These are phyloP conservation scores for Orbilia ellipsospora DNA, from an alignment of 2,329 filamentous ascomycete genomes.

Conservation along the genomic window DNA sequence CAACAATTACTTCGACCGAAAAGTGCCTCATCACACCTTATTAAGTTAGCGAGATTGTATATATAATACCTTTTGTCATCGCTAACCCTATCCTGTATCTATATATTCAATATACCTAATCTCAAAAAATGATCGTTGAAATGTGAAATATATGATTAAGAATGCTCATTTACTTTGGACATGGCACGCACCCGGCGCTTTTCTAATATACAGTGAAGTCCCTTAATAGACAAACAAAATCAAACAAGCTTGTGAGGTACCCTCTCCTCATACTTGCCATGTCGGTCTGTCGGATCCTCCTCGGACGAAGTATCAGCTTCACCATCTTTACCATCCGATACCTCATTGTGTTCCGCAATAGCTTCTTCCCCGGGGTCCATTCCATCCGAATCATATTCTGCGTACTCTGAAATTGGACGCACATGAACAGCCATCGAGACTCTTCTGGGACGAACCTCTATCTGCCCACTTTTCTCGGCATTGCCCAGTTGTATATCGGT, in stretches of 20 bases:
- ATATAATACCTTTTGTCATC: too few relatives aligned
- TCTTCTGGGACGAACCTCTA: neutral
- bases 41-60: neutral
- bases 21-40: conserved; percentile 23
- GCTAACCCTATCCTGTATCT: too few relatives aligned
- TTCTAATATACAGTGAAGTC: too few relatives aligned
- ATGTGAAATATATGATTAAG: too few relatives aligned
- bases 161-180: too few relatives aligned
- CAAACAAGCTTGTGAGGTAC: conserved; percentile 33
- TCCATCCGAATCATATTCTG: conserved; percentile 37
- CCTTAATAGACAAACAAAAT: neutral
- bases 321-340: conserved; percentile 6
- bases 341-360: conserved; percentile 1
- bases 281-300: neutral
- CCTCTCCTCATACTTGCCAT: conserved; percentile 7
- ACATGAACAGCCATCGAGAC: conserved; percentile 5
- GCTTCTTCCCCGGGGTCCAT: conserved; percentile 5
- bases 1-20: conserved; percentile 30
- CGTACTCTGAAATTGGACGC: conserved; percentile 17
- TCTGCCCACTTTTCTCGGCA: neutral
- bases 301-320: conserved; percentile 6
- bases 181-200: too few relatives aligned
- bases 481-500: too few relatives aligned
- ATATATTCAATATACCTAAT: too few relatives aligned
- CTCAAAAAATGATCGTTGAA: too few relatives aligned